Percentiles rank a stretch among this genome's conserved stretches.
Conservation (phyloP, 441 rosid genomes). For the Croton laevigatus region DNA sequence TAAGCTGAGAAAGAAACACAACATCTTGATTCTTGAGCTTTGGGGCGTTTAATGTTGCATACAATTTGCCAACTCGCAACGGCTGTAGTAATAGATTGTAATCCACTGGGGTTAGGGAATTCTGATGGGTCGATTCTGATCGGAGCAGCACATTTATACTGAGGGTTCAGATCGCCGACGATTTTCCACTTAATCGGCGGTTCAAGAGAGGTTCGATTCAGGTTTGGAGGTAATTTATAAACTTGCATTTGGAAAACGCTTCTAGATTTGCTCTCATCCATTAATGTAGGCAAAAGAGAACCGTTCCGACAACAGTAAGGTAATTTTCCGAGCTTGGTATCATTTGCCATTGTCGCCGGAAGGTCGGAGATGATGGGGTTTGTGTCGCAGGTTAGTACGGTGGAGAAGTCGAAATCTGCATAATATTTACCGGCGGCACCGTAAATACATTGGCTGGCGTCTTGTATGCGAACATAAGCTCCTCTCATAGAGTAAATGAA, state of each 20-base stretch:
- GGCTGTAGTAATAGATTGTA: conserved; percentile 47
- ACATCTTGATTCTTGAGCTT: conserved; percentile 49
- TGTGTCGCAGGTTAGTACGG: conserved; percentile 58
- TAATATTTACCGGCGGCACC: conserved; percentile 60
- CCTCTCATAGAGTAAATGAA: conserved; percentile 71
- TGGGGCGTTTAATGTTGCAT: conserved; percentile 72
- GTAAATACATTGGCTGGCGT: conserved; percentile 45
- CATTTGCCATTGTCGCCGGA: conserved; percentile 51
- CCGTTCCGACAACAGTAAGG: conserved; percentile 83
- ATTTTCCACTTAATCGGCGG: conserved; percentile 79
- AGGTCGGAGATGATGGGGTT: conserved; percentile 66
- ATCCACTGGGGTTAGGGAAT: conserved; percentile 75
- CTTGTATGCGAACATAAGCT: conserved; percentile 52
- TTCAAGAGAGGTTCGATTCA: conserved; percentile 58
- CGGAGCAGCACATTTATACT: conserved; percentile 69
- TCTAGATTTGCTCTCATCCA: conserved; percentile 56
- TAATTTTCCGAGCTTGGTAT: conserved; percentile 48
- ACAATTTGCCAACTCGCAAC: conserved; percentile 74
- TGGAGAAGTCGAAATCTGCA: conserved; percentile 62
- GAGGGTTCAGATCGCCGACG: conserved; percentile 55
- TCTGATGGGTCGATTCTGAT: conserved; percentile 58
- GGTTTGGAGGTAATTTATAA: conserved; percentile 68
- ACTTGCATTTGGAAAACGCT: conserved; percentile 73
- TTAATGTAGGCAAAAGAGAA: conserved; percentile 50
- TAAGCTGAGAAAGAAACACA: conserved; percentile 92